Conservation (phyloP, 1,139 yeast genomes). For the Pneumocystis sp. region DNA sequence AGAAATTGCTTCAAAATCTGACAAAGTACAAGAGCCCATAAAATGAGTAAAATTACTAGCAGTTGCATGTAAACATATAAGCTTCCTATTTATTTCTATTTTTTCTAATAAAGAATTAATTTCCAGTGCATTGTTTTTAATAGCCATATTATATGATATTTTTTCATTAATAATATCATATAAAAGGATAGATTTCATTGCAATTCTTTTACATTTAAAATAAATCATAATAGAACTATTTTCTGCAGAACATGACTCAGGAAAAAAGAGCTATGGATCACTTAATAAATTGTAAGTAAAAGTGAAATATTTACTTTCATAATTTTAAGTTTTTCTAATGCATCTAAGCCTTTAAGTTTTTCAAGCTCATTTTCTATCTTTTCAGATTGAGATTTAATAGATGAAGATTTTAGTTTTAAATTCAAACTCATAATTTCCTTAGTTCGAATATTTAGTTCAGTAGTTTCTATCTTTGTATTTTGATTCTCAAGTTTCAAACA, state of each 20-base stretch:
- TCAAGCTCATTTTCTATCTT: constrained; percentile 21
- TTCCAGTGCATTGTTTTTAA: not conserved
- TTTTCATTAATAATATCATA: constrained; percentile 5
- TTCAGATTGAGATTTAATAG: constrained; percentile 17
- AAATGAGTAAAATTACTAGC: constrained; percentile 3
- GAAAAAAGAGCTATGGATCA: constrained; percentile 5
- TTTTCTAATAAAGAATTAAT: not conserved
- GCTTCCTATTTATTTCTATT: constrained; percentile 8
- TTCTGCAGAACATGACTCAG: constrained; percentile 8
- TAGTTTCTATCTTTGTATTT: constrained; percentile 14
- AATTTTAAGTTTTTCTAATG: constrained; percentile 21
- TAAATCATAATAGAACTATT: constrained; percentile 8
- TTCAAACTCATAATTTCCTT: constrained; percentile 20
- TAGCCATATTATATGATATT: not conserved
- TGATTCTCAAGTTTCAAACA: constrained; percentile 16
- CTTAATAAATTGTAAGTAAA: not conserved
- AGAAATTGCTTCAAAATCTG: constrained; percentile 13
- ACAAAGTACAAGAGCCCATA: constrained; percentile 6
- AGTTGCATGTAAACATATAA: not conserved
- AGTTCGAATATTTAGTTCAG: constrained; percentile 15
- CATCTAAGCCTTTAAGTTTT: constrained; percentile 19
- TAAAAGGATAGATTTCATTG: constrained; percentile 8
- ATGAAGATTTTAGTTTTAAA: constrained; percentile 18
- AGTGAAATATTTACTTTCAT: constrained; percentile 6
- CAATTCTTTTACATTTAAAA: constrained; percentile 9